Base-by-base conservation (phyloP, 257 asterid genomes). In the Primulina huaijiensis region DNA sequence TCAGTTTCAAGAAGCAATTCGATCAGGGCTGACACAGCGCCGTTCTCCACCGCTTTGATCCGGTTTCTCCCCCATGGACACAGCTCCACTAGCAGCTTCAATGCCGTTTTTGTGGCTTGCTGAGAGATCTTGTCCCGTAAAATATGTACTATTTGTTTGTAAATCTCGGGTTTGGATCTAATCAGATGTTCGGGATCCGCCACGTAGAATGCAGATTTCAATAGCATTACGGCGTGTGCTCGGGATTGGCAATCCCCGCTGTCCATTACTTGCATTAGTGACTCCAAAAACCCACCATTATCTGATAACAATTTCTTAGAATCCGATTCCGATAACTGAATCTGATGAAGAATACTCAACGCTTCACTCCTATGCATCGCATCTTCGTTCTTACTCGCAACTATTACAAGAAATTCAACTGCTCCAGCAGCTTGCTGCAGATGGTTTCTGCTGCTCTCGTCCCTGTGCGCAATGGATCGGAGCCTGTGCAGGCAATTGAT, bases 61-160 rank as follows among this genome's bases (percentile, higher is more conserved):
- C 89, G 72, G 63, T 90, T 90, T 30, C 84, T 77, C 4, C 96
- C 96, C 92, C 89, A 87, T 10, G 88, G 92, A 37, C 87, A 84
- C 0, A 85, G 69, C 66, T 82, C 86, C 20, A 80, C 30, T 0
- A 90, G 87, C 10, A 90, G 75, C 82, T 83, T 85, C 62, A 82
- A 64, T 63, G 92, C 90, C 1, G 84, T 78, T 38, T 82, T 89
- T 0, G 88, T 72, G 8, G 83, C 82, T 59, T 75, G 79, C 9
- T 17, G 61, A 0, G 92, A 85, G 79, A 81, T 69, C 3, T 69
- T 71, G 20, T 83, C 89, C 1, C 30, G 62, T 19, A 90, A 2
- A 38, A 84, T 35, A 20, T 29, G 63, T 8, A 81, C 81, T 9
- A 78, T 38, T 21, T 62, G 78, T 53, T 16, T 29, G 76, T 83